Percentiles rank a stretch among this genome's conserved stretches.
These are phyloP conservation scores for Coccomyxa subellipsoidea DNA, from an alignment of 163 green algal species.

Conservation along the genomic window DNA sequence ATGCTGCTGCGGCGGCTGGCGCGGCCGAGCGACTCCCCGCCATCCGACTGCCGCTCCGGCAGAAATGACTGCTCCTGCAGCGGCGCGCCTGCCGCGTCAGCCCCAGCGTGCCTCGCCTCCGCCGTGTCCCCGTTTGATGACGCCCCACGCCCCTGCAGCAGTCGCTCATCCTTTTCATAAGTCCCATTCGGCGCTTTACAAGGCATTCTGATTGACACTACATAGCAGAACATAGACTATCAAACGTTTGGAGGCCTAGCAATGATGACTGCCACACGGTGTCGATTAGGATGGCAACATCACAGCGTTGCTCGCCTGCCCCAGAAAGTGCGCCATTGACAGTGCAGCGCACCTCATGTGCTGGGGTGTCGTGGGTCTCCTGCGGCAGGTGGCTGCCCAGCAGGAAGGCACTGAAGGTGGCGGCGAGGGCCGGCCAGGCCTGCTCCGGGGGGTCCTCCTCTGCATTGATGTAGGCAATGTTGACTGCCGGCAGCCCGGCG, in stretches of 20 bases:
- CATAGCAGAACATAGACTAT: too few relatives aligned
- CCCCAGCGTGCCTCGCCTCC: neutral
- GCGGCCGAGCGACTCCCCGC: neutral
- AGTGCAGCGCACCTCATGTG: neutral
- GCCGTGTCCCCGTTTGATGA: neutral
- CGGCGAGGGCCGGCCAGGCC: constrained; percentile 45
- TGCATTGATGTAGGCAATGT: constrained; percentile 46
- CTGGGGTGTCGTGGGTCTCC: neutral
- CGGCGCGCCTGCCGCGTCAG: neutral
- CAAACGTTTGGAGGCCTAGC: too few relatives aligned
- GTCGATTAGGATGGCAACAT: too few relatives aligned
- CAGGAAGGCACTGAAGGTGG: constrained; percentile 62
- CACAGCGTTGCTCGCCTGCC: neutral
- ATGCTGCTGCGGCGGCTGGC: neutral
- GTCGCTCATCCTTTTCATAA: neutral
- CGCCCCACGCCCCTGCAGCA: neutral
- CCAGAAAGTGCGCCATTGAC: neutral
- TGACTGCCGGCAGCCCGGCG: constrained; percentile 53
- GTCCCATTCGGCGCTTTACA: too few relatives aligned
- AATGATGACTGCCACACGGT: too few relatives aligned
- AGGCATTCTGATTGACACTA: neutral
- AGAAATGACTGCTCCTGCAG: constrained; percentile 14
- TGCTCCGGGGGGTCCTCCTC: constrained; percentile 22
- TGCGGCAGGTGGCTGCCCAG: constrained; percentile 32
- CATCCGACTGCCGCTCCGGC: constrained; percentile 1